Evolutionary conservation across 257 asterid species (phyloP), one percentile per base, ranked within the genome.

Genomic region (Marsdenia floribunda): DNA sequence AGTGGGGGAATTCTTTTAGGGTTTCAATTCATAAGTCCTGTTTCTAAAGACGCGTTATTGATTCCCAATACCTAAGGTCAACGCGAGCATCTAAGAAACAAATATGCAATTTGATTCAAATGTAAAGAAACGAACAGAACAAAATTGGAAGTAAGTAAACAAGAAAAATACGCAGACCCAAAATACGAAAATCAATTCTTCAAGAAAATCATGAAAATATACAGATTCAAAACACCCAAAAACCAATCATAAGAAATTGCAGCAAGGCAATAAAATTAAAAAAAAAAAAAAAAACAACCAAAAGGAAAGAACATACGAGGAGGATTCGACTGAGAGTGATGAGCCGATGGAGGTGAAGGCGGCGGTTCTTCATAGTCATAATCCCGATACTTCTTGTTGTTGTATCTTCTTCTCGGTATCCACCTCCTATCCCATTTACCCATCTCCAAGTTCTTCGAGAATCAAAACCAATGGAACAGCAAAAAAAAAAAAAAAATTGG

Each of bases 361-460:
- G 91, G 86, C 53, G 85, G 88, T 72, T 84, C 88, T 55, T 88
- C 82, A 73, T 84, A 87, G 29, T 87, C 73, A 46, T 64, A 42
- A 40, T 72, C 87, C 69, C 71, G 72, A 13, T 70, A 78, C 8
- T 67, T 76, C 58, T 82, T 78, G 77, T 80, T 76, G 65, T 80
- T 78, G 78, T 68, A 71, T 38, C 83, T 84, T 74, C 68, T 81
- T 72, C 91, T 83, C 1, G 92, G 94, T 26, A 69, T 40, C 80
- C 83, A 88, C 76, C 96, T 79, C 70, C 91, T 79, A 61, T 91
- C 86, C 97, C 97, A 89, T 9, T 77, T 87, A 0, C 97, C 97
- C 97, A 91, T 91, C 77, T 46, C 60, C 70, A 21, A 69, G n/a
- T 44, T 71, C 64, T 71, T 52, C 64, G 29, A 71, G 40, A 71